Evolutionary conservation across 169 alveolate species (phyloP).

Genomic region (Fabrea salina): DNA sequence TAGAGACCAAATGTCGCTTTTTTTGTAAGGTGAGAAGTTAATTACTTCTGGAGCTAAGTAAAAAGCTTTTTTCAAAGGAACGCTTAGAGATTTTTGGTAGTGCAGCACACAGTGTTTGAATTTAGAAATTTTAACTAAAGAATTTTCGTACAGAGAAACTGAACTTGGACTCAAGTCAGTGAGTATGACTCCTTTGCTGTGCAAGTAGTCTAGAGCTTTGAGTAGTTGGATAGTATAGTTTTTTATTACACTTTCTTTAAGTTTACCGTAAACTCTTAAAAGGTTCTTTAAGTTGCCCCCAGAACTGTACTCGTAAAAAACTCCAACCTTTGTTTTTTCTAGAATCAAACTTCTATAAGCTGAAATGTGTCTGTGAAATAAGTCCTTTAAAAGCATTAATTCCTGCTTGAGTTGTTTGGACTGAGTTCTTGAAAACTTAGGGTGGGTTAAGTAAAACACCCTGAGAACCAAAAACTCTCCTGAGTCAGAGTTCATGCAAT

Average conservation of each 20-base stretch:
- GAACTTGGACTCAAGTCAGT: conserved; percentile 74
- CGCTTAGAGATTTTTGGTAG: background rate
- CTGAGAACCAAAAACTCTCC: too few relatives aligned
- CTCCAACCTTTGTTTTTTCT: too few relatives aligned
- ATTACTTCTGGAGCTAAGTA: conserved; percentile 77
- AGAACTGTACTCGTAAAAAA: too few relatives aligned
- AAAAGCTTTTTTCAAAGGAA: conserved; percentile 64
- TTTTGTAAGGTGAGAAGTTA: conserved; percentile 16
- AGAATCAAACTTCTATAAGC: too few relatives aligned
- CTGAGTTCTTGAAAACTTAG: too few relatives aligned
- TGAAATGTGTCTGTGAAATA: too few relatives aligned
- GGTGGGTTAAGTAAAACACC: too few relatives aligned
- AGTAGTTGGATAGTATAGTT: conserved; percentile 61
- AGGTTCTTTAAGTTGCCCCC: conserved; percentile 49
- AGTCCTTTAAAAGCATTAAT: too few relatives aligned
- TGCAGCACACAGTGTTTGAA: background rate
- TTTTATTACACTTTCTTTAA: conserved; percentile 67
- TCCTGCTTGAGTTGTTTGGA: too few relatives aligned
- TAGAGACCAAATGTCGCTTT: conserved; percentile 78
- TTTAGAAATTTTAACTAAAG: conserved; percentile 65
- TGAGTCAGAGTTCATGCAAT: too few relatives aligned
- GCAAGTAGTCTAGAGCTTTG: conserved; percentile 71
- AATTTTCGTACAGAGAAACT: conserved; percentile 61
- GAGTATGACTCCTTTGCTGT: conserved; percentile 67
- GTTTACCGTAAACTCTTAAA: conserved; percentile 60